A percentile compares a stretch with the other conserved stretches of the same genome.
These are phyloP conservation scores for Solanum ossicruentum DNA, from an alignment of 257 asterid genomes.

Conservation along the genomic window DNA sequence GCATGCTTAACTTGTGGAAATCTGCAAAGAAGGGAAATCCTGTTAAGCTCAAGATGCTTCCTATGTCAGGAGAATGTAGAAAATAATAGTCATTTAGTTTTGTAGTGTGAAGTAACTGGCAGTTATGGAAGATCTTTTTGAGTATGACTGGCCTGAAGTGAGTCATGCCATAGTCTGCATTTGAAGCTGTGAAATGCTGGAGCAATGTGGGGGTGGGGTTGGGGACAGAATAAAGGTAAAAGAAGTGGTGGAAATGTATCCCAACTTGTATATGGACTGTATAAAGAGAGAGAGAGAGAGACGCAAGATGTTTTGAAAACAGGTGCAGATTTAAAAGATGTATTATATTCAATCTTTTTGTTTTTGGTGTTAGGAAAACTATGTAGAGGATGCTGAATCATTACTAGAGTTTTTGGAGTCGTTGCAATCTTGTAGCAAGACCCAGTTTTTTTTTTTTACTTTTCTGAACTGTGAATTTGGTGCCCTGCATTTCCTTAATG, in stretches of 20 bases:
- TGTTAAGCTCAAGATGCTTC: neutral
- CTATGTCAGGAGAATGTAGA: neutral
- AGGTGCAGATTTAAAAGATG: neutral
- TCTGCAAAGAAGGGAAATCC: neutral
- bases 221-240: neutral
- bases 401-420: neutral
- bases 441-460: neutral
- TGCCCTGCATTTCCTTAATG: neutral
- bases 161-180: neutral
- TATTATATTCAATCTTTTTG: neutral
- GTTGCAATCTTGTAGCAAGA: neutral
- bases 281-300: neutral
- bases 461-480: neutral
- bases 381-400: neutral
- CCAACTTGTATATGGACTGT: neutral
- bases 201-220: neutral
- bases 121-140: neutral
- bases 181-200: neutral
- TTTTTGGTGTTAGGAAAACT: neutral
- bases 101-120: neutral
- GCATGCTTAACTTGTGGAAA: neutral
- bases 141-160: neutral
- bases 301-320: neutral
- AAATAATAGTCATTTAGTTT: neutral
- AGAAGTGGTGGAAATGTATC: neutral